Evolutionary conservation across 352 stramenopile species (phyloP).

Genomic region (Peronospora tabacina): DNA sequence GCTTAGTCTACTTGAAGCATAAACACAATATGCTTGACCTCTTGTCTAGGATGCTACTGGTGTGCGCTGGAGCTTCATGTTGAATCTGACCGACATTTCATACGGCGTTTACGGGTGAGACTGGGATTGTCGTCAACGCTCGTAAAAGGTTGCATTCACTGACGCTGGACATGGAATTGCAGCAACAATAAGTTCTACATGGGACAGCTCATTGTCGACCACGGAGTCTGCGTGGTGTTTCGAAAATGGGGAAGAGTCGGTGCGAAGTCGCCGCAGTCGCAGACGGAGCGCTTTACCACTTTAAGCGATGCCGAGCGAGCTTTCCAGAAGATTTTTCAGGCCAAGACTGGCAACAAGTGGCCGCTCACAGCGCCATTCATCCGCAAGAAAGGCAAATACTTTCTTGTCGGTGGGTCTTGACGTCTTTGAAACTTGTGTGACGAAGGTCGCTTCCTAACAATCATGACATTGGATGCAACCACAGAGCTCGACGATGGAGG

Average conservation of each 20-base stretch:
- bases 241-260: constrained; percentile 64
- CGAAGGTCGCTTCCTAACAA: background rate
- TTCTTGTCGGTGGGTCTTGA: constrained; percentile 44
- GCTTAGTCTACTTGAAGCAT: background rate
- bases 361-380: constrained; percentile 36
- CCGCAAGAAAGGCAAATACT: constrained; percentile 51
- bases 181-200: constrained; percentile 82
- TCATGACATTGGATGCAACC: constrained; percentile 3
- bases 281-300: constrained; percentile 7
- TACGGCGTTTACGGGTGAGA: constrained; percentile 44
- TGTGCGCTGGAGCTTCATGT: constrained; percentile 58
- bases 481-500: constrained; percentile 37
- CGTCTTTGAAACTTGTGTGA: background rate
- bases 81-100: constrained; percentile 57
- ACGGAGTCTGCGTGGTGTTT: constrained; percentile 38
- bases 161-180: background rate
- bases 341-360: constrained; percentile 62
- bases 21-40: background rate
- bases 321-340: constrained; percentile 46
- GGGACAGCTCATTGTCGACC: constrained; percentile 51
- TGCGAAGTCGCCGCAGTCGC: constrained; percentile 39
- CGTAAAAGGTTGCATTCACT: background rate
- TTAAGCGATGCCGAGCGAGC: constrained; percentile 28
- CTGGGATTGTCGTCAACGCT: background rate
- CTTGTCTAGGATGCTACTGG: constrained; percentile 35